A percentile compares a stretch with the other conserved stretches of the same genome.
Conservation (phyloP, 768 basidiomycete genomes). For the Tricholomella constricta region DNA sequence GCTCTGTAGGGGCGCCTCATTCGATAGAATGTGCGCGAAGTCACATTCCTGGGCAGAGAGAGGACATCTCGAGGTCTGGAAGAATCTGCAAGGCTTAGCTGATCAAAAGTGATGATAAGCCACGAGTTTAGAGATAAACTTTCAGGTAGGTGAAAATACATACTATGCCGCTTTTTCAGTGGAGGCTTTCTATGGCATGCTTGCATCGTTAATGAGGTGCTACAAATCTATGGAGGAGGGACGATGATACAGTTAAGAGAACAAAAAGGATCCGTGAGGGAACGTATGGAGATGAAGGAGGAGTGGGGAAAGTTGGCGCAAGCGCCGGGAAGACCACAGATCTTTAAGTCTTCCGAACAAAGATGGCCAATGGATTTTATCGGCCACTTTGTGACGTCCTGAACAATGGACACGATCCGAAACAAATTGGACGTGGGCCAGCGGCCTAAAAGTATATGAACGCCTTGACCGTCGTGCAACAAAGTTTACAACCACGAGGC, state of each 20-base stretch:
- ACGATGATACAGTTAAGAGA: slow-evolving; percentile 8
- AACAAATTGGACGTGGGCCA: slow-evolving; percentile 24
- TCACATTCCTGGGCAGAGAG: slow-evolving; percentile 48
- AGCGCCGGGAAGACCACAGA: slow-evolving; percentile 9
- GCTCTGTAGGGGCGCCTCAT: slow-evolving; percentile 23
- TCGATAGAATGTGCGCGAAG: slow-evolving; percentile 43
- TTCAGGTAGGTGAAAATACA: slow-evolving; percentile 11
- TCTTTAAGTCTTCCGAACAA: slow-evolving; percentile 33
- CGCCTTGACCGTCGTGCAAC: slow-evolving; percentile 24
- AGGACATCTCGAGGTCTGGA: slow-evolving; percentile 43
- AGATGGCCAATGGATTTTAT: slow-evolving; percentile 25
- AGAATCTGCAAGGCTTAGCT: slow-evolving; percentile 56
- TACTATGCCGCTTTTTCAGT: slow-evolving; percentile 45
- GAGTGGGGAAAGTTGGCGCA: slow-evolving; percentile 3
- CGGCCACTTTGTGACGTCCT: slow-evolving; percentile 17
- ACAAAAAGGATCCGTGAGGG: slow-evolving; percentile 1
- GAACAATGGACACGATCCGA: slow-evolving; percentile 34
- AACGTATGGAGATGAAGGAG: background rate
- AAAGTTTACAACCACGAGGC: slow-evolving; percentile 41
- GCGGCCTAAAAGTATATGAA: slow-evolving; percentile 27
- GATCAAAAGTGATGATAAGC: slow-evolving; percentile 15
- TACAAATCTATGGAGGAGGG: slow-evolving; percentile 3
- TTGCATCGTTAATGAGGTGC: slow-evolving; percentile 21
- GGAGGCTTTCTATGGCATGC: slow-evolving; percentile 29
- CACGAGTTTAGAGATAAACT: background rate